Conservation (phyloP, 2,329 filamentous ascomycete species). For the Arthroderma sp. region DNA sequence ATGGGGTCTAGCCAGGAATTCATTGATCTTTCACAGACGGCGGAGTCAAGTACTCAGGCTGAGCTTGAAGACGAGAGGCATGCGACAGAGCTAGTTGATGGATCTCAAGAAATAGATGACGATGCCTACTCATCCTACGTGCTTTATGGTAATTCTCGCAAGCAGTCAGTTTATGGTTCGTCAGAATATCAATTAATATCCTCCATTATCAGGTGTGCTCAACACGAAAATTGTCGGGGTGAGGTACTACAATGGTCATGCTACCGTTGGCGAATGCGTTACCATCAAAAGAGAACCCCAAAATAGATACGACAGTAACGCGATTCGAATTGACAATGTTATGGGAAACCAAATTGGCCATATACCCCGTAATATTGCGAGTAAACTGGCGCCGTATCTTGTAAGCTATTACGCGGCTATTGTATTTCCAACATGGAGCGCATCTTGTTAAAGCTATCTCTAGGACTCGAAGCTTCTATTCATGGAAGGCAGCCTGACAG, state of each 20-base stretch:
- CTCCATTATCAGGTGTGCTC: conserved; percentile 19
- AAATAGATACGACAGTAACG: conserved; percentile 61
- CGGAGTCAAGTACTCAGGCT: conserved; percentile 16
- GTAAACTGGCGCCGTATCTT: conserved; percentile 62
- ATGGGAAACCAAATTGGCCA: conserved; percentile 65
- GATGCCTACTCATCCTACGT: conserved; percentile 21
- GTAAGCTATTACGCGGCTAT: conserved; percentile 27
- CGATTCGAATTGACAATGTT: conserved; percentile 67
- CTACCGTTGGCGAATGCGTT: conserved; percentile 50
- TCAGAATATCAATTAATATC: not conserved
- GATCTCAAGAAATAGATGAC: conserved; percentile 24
- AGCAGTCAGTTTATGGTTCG: too few relatives aligned
- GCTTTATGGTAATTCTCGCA: conserved; percentile 25
- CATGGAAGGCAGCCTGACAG: conserved; percentile 57
- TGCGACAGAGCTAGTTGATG: conserved; percentile 20
- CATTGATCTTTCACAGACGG: conserved; percentile 19
- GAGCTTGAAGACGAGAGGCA: conserved; percentile 25
- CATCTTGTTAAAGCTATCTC: conserved; percentile 10
- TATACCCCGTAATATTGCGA: conserved; percentile 51
- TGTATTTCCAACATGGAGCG: not conserved
- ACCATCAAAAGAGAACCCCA: conserved; percentile 50
- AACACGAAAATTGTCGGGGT: conserved; percentile 47
- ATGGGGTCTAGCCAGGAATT: conserved; percentile 18
- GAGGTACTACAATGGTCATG: conserved; percentile 50
- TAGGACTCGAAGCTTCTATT: conserved; percentile 45